Conservation (phyloP, 2,329 filamentous ascomycete species). For the Neofusicoccum cordaticola region DNA sequence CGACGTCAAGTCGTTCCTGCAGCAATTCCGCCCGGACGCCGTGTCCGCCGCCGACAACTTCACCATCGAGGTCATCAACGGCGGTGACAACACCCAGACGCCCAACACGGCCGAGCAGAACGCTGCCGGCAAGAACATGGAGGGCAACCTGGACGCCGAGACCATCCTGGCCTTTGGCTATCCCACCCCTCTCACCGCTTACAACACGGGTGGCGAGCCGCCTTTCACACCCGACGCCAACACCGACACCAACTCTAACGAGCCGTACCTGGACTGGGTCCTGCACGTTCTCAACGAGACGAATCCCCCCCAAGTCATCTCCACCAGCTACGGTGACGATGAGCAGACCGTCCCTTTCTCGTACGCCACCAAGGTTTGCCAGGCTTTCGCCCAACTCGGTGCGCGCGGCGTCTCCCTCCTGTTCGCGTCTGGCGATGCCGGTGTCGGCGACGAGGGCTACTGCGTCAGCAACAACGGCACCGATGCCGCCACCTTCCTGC, state of each 20-base stretch:
- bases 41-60: constrained; percentile 15
- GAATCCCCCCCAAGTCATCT: constrained; percentile 61
- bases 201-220: constrained; percentile 58
- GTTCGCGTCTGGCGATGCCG: constrained; percentile 61
- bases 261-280: constrained; percentile 63
- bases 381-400: constrained; percentile 64
- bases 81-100: constrained; percentile 15
- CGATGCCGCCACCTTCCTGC: constrained; percentile 54
- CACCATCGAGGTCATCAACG: constrained; percentile 19
- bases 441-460: constrained; percentile 50
- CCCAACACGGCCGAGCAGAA: constrained; percentile 18
- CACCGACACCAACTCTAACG: constrained; percentile 56
- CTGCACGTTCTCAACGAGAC: constrained; percentile 55
- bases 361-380: constrained; percentile 62
- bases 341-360: constrained; percentile 62
- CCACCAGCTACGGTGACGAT: constrained; percentile 65
- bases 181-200: constrained; percentile 56
- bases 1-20: constrained; percentile 17
- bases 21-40: constrained; percentile 19
- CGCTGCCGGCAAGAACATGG: constrained; percentile 13
- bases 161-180: constrained; percentile 57
- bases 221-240: constrained; percentile 49
- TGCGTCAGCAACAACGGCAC: constrained; percentile 61
- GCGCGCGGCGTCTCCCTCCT: constrained; percentile 65
- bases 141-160: constrained; percentile 51